These are phyloP conservation scores for Picea abies DNA, from an alignment of 83 land plant genomes.

Conservation along the genomic window DNA sequence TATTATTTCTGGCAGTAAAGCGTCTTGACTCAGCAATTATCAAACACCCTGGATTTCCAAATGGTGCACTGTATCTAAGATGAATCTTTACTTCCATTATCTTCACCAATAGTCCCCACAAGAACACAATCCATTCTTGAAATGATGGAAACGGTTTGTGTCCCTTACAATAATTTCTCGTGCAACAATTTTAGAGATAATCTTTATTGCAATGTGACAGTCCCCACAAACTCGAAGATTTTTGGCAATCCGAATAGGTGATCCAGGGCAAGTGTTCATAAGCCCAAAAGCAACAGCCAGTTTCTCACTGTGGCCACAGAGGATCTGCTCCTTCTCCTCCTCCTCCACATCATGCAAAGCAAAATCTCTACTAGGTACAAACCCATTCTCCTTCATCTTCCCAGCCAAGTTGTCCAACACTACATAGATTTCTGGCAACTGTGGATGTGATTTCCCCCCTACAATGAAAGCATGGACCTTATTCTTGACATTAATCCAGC, in stretches of 20 bases:
- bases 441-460: slow-evolving; percentile 23
- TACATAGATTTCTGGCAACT: slow-evolving; percentile 16
- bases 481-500: slow-evolving; percentile 10
- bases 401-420: not conserved
- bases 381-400: slow-evolving; percentile 22
- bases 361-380: slow-evolving; percentile 6
- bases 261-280: slow-evolving; percentile 6
- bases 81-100: no score
- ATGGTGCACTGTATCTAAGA: no score
- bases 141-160: slow-evolving; percentile 16
- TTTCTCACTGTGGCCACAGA: slow-evolving; percentile 23
- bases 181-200: slow-evolving; percentile 1
- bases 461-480: slow-evolving; percentile 17
- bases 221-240: slow-evolving; percentile 23
- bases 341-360: slow-evolving; percentile 19
- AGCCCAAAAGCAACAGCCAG: slow-evolving; percentile 21
- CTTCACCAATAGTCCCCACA: slow-evolving; percentile 19
- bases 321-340: slow-evolving; percentile 12
- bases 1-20: not conserved
- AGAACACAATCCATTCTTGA: slow-evolving; percentile 7
- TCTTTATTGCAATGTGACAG: slow-evolving; percentile 15
- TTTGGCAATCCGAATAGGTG: slow-evolving; percentile 16
- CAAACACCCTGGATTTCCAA: no score
- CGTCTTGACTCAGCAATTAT: no score
- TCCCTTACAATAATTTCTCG: slow-evolving; percentile 20